These are phyloP conservation scores for Monilinia aucupariae DNA, from an alignment of 2,329 filamentous ascomycete species.

Conservation along the genomic window DNA sequence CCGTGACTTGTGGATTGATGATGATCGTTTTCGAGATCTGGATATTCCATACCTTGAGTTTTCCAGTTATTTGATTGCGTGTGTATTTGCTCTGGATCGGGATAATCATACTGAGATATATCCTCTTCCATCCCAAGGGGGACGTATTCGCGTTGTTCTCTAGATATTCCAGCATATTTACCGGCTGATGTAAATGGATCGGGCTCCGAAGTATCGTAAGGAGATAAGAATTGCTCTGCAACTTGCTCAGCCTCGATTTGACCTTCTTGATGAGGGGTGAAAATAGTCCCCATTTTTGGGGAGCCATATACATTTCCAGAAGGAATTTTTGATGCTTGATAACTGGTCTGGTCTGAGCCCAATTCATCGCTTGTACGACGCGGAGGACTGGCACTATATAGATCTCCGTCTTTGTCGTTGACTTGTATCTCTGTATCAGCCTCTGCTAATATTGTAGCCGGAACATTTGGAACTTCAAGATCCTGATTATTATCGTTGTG, in stretches of 20 bases:
- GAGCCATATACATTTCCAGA: background rate
- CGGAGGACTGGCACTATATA: slow-evolving; percentile 23
- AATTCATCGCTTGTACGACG: background rate
- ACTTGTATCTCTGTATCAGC: background rate
- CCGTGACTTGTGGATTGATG: background rate
- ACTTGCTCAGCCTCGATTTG: background rate
- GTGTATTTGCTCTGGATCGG: slow-evolving; percentile 16
- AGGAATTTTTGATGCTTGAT: background rate
- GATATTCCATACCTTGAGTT: slow-evolving; percentile 21
- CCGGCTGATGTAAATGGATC: background rate
- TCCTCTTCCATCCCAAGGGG: background rate
- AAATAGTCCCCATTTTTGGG: background rate
- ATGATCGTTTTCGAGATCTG: slow-evolving; percentile 18
- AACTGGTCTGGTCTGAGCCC: background rate
- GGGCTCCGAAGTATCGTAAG: background rate
- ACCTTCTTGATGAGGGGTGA: background rate
- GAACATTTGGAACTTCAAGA: background rate
- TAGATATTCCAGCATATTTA: background rate
- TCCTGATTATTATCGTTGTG: background rate
- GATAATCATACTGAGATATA: slow-evolving; percentile 8
- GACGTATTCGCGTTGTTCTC: background rate
- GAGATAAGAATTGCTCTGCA: background rate
- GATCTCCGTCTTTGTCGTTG: slow-evolving; percentile 16
- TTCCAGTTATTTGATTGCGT: slow-evolving; percentile 4
- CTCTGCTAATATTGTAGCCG: background rate